A percentile compares a stretch with the other conserved stretches of the same genome.
phyloP scores from a whole-genome alignment of 1,284 basidiomycete species.

The Puccinia triticina region DNA sequence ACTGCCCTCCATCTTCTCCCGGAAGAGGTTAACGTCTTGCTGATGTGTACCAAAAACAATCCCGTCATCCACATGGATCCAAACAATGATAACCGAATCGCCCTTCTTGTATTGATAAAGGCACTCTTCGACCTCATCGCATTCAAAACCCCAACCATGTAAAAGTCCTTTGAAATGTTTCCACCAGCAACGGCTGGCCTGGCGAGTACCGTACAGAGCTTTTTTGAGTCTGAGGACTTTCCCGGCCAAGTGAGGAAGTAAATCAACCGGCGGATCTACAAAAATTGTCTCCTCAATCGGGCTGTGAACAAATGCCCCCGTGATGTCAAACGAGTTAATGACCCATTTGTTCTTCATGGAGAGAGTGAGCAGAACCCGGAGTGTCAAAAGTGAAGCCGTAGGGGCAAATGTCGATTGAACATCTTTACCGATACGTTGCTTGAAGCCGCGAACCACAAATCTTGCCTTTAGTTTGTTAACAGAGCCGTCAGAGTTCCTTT shows the following conservation, averaged over 20 bases:
- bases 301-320: background rate
- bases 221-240: constrained; percentile 12
- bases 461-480: constrained; percentile 4
- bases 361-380: background rate
- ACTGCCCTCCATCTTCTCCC: background rate
- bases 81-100: background rate
- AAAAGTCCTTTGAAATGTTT: background rate
- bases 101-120: background rate
- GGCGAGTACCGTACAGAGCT: background rate
- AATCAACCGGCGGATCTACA: background rate
- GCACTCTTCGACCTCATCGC: constrained; percentile 9
- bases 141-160: background rate
- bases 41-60: background rate
- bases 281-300: background rate
- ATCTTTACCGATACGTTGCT: background rate
- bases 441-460: background rate
- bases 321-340: background rate
- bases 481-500: background rate
- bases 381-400: background rate
- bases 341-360: background rate
- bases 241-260: background rate
- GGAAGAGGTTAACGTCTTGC: background rate
- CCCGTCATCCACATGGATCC: constrained; percentile 10
- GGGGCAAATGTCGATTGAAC: background rate
- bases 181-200: constrained; percentile 22